Evolutionary conservation across 1,284 basidiomycete species (phyloP).

Genomic region (Rhodotorula sp.): DNA sequence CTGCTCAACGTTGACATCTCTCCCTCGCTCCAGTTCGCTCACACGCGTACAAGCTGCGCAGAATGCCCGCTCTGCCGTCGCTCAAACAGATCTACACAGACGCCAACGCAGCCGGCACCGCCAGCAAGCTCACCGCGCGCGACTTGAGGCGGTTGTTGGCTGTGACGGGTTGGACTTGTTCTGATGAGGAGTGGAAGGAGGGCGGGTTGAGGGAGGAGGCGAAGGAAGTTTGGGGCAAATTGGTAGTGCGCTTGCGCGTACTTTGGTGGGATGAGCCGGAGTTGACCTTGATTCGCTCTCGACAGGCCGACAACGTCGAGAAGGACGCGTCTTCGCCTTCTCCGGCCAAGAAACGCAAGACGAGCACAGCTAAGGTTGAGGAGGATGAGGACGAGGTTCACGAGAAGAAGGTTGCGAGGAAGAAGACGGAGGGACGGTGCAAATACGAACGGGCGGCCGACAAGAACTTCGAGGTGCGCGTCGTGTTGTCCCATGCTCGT

Average conservation of each 20-base stretch:
- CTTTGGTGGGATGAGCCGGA: neutral
- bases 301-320: neutral
- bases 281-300: neutral
- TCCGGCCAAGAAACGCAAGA: neutral
- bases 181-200: constrained; percentile 3
- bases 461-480: constrained; percentile 17
- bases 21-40: neutral
- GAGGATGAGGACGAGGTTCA: no score
- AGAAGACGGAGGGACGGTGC: neutral
- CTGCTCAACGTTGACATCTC: neutral
- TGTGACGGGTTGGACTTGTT: constrained; percentile 1
- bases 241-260: neutral
- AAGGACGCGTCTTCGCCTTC: neutral
- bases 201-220: neutral
- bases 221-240: neutral
- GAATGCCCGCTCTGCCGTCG: neutral
- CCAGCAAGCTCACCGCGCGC: neutral
- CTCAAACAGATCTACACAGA: neutral
- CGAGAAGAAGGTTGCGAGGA: neutral
- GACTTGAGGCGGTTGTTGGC: neutral
- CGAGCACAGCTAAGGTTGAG: neutral
- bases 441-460: constrained; percentile 13
- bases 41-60: neutral
- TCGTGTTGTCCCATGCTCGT: no score
- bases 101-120: no score